Evolutionary conservation across 2,329 filamentous ascomycete species (phyloP).

Genomic region (Botrytis aclada): DNA sequence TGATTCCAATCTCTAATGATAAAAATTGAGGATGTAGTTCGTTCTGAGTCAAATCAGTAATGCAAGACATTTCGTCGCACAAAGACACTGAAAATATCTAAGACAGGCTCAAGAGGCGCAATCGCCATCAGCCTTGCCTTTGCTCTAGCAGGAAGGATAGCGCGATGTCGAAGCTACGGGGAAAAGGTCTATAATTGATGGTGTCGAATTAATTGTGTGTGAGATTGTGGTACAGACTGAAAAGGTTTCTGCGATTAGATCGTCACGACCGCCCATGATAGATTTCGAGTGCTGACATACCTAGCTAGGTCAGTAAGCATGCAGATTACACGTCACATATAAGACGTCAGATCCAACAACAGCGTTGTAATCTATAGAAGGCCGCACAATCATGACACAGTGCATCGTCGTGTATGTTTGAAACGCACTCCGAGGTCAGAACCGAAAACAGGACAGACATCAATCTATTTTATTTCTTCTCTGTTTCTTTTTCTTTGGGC

Average conservation of each 20-base stretch:
- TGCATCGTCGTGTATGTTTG: background rate
- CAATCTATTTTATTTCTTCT: background rate
- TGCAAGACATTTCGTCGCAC: slow-evolving; percentile 5
- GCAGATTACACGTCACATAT: slow-evolving; percentile 7
- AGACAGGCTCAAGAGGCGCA: slow-evolving; percentile 4
- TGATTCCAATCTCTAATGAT: background rate
- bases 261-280: background rate
- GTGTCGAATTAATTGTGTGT: background rate
- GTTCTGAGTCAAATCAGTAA: background rate
- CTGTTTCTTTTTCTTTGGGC: background rate
- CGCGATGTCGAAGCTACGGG: background rate
- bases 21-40: background rate
- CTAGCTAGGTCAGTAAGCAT: slow-evolving; percentile 12
- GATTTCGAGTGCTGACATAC: background rate
- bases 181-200: background rate
- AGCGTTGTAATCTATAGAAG: background rate
- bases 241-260: background rate
- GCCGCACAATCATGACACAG: background rate
- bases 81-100: slow-evolving; percentile 4
- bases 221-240: background rate
- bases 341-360: slow-evolving; percentile 1
- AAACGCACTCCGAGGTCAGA: slow-evolving; percentile 12
- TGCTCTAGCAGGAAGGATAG: slow-evolving; percentile 1
- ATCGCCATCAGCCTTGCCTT: slow-evolving; percentile 17
- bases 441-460: slow-evolving; percentile 6